Percentiles rank a stretch among this genome's conserved stretches.
phyloP scores from a whole-genome alignment of 805 yeast genomes.

The Tetrapisispora arboricola region DNA sequence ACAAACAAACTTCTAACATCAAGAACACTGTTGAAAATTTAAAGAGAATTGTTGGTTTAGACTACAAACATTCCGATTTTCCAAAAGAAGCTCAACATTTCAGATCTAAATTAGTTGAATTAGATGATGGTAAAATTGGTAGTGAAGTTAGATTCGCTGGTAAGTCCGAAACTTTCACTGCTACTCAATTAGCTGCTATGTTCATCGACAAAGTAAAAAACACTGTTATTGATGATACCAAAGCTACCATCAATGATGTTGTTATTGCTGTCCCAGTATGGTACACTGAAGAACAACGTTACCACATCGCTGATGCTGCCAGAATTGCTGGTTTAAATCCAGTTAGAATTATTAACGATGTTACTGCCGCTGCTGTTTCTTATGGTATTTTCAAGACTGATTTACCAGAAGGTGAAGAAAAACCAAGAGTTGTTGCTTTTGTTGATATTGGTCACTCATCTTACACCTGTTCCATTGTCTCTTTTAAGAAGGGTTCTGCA shows the following conservation, averaged over 20 bases:
- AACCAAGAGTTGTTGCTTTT: slow-evolving; percentile 79
- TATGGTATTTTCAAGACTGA: slow-evolving; percentile 97
- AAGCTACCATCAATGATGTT: slow-evolving; percentile 66
- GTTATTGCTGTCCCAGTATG: slow-evolving; percentile 92
- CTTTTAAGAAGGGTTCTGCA: slow-evolving; percentile 91
- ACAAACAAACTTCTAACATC: slow-evolving; percentile 89
- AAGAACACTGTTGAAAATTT: slow-evolving; percentile 92
- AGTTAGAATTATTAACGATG: slow-evolving; percentile 92
- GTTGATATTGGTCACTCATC: slow-evolving; percentile 96
- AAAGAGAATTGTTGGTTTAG: slow-evolving; percentile 82
- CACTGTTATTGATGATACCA: slow-evolving; percentile 69
- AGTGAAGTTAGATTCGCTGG: slow-evolving; percentile 80
- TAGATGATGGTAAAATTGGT: slow-evolving; percentile 62
- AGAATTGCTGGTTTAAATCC: slow-evolving; percentile 93
- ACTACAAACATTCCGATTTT: slow-evolving; percentile 55
- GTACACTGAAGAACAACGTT: slow-evolving; percentile 93
- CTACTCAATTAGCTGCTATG: slow-evolving; percentile 90
- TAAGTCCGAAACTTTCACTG: slow-evolving; percentile 63
- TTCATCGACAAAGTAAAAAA: slow-evolving; percentile 82
- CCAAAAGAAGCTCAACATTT: slow-evolving; percentile 62
- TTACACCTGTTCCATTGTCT: slow-evolving; percentile 77
- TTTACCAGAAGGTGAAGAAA: slow-evolving; percentile 70
- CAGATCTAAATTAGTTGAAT: slow-evolving; percentile 59
- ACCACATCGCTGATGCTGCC: slow-evolving; percentile 92
- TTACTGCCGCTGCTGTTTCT: slow-evolving; percentile 97